These are phyloP conservation scores for Eimeria praecox DNA, from an alignment of 169 alveolate species.

Conservation along the genomic window DNA sequence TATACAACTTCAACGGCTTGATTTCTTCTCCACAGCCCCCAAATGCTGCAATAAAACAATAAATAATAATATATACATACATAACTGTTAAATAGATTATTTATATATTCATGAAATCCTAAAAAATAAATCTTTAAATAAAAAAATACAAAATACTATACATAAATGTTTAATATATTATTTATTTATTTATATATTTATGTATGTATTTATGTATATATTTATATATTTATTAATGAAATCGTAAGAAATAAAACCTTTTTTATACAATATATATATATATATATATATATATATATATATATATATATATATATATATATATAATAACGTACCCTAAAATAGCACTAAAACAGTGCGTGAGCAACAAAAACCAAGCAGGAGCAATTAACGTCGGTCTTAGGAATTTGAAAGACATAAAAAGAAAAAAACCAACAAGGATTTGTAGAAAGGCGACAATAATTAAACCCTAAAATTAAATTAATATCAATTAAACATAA, in stretches of 20 bases:
- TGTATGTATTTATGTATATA: too few species aligned
- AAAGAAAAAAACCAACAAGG: slow-evolving; percentile 45
- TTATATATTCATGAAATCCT: too few species aligned
- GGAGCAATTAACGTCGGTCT: slow-evolving; percentile 76
- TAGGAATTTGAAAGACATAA: slow-evolving; percentile 52
- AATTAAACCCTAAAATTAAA: slow-evolving; percentile 45
- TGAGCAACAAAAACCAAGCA: slow-evolving; percentile 68
- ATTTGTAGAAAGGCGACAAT: slow-evolving; percentile 71
- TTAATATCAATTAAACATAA: neutral
- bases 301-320: too few species aligned
- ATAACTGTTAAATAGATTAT: neutral
- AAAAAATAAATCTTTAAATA: too few species aligned
- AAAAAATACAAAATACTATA: too few species aligned
- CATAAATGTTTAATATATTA: neutral
- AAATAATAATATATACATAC: neutral
- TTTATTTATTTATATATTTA: neutral
- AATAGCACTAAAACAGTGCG: slow-evolving; percentile 47
- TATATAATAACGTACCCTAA: slow-evolving; percentile 81
- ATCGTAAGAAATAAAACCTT: too few species aligned
- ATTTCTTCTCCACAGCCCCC: slow-evolving; percentile 76
- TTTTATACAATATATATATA: too few species aligned
- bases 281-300: too few species aligned
- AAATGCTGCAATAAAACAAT: slow-evolving; percentile 34
- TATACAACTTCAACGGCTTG: slow-evolving; percentile 64
- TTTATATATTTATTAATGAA: too few species aligned